Evolutionary conservation across 1,139 yeast species (phyloP).

Genomic region (Wickerhamomyces sp.): DNA sequence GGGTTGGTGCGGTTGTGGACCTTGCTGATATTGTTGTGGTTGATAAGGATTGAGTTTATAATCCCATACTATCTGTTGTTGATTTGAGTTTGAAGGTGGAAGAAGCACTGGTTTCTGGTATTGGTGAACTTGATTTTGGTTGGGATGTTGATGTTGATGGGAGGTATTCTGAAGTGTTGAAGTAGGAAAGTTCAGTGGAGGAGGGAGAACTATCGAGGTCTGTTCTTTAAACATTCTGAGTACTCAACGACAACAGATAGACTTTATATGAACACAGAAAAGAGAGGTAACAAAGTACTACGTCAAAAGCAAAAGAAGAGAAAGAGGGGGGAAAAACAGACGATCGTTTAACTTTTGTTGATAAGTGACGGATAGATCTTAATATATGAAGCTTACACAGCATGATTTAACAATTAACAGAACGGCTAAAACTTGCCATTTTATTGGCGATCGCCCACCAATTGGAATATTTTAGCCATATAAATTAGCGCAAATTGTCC

Average conservation of each 20-base stretch:
- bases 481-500: no score
- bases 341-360: no score
- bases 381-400: no score
- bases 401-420: no score
- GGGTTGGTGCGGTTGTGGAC: constrained; percentile 6
- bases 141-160: not conserved
- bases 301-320: no score
- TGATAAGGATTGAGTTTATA: constrained; percentile 3
- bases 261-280: no score
- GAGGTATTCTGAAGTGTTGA: not conserved
- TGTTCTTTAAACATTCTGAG: not conserved
- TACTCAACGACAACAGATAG: not conserved
- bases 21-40: constrained; percentile 1
- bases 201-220: constrained; percentile 3
- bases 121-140: not conserved
- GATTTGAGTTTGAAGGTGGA: constrained; percentile 7
- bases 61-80: constrained; percentile 7
- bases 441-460: no score
- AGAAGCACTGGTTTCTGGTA: constrained; percentile 8
- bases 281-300: no score
- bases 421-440: no score
- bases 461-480: no score
- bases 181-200: not conserved
- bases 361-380: no score
- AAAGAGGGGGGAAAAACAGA: no score